Base-by-base conservation (phyloP, 2,329 filamentous ascomycete species). In the Fusarium sp. region DNA sequence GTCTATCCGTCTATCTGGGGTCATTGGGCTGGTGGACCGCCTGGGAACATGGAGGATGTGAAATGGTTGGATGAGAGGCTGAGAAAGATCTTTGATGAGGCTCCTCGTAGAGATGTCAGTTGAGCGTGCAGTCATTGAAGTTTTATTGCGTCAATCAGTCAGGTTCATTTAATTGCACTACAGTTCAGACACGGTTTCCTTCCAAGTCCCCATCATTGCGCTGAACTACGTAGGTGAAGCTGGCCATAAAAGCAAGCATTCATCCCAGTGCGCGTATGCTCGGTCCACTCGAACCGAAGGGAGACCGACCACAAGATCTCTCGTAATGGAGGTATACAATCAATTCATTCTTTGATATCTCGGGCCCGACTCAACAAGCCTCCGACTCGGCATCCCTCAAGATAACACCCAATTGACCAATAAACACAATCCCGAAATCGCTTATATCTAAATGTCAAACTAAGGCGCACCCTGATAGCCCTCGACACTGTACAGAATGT, bases 1-100 rank as follows among this genome's bases (percentile, higher is more conserved):
- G 72, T 81, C 0, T 82, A 82, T 44, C 83, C 83, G 0, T 84
- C 83, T 0, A 81, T 84, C 23, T 84, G 82, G 82, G 83, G 83
- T 0, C 83, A 84, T 48, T 84, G 89, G 89, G 89, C 89, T 21
- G 90, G 89, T 18, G 92, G 92, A 4, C 92, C 92, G 9, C 92
- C 92, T 0, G 86, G 91, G n/a, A 92, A 88, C 72, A 88, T 86
- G 64, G 89, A 91, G 37, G 93, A 95, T 79, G 86, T 91, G 5
- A 87, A 88, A 75, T 95, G 92, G 91, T 82, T 95, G 45, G 91
- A 94, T 77, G 83, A 88, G 45, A 63, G 69, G 11, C 16, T 78
- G n/a, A 39, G 42, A 6, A 74, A 64, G 27, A 10, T 76, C 5
- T 76, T 78, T 58, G 46, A 62, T 14, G 58, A 72, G 12, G 49